Evolutionary conservation across 1,284 basidiomycete genomes (phyloP), one percentile per base, ranked within the genome.

Genomic region (Porogramme epimiltina): DNA sequence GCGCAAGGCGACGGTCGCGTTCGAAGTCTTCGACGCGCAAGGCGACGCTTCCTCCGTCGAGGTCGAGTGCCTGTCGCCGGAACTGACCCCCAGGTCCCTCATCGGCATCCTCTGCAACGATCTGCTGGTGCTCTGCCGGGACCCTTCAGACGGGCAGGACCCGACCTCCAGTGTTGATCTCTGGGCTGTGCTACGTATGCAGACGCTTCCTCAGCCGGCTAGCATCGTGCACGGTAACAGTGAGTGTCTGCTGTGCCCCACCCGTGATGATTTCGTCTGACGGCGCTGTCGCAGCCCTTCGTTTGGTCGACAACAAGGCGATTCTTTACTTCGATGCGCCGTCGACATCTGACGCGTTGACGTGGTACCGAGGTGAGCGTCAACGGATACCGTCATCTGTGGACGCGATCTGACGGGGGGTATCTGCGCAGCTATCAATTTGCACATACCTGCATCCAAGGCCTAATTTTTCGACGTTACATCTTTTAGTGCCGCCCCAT

Each of bases 131-230:
- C 76, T 97, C 54, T 94, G 87, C 73, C 85, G 87, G 62, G 92
- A 91, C 70, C 85, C 87, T 24, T 84, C 86, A 22, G 84, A 87
- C 45, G 87, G 89, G 39, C 79, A 80, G 59, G 93, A 93, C 59
- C 84, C 82, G 37, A 74, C 78, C 43, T 85, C 82, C 13, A 71
- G 67, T 19, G 92, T 97, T 31, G 93, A 97, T 66, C 77, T 97
- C 19, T 97, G 93, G 88, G 93, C 92, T 37, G 95, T 97, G 38
- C 73, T 97, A 53, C 80, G 95, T 43, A 93, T 98, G 91, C 91
- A 92, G 69, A 95, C 90, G 0, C 70, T 91, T 52, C 86, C 87
- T 26, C 91, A 91, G 66, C 93, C 91, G 5, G 93, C 91, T n/a
- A 93, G 89, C 61, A 91, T 95, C 49, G 88, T 93, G 25, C 85